Conservation (phyloP, 805 yeast genomes). For the Candida sithepensis region DNA sequence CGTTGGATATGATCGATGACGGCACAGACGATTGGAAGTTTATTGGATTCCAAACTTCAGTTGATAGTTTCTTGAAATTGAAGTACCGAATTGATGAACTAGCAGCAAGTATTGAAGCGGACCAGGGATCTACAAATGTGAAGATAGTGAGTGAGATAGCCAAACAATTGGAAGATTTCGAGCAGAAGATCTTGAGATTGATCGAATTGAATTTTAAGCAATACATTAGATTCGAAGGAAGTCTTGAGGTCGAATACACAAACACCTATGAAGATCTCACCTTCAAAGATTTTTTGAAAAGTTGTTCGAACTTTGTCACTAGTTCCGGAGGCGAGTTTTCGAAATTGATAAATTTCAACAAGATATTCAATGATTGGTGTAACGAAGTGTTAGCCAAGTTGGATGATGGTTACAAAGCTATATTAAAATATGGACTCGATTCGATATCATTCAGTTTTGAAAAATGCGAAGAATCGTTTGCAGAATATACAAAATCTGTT, state of each 20-base stretch:
- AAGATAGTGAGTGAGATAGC: slow-evolving; percentile 16
- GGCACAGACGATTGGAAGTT: slow-evolving; percentile 10
- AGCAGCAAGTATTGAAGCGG: not conserved
- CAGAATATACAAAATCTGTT: slow-evolving; percentile 14
- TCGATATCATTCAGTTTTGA: slow-evolving; percentile 5
- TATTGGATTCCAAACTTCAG: slow-evolving; percentile 11
- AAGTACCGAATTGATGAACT: slow-evolving; percentile 11
- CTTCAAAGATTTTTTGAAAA: slow-evolving; percentile 16
- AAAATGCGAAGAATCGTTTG: not conserved
- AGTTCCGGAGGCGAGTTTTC: slow-evolving; percentile 4
- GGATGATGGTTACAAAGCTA: slow-evolving; percentile 8
- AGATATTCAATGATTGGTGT: slow-evolving; percentile 22
- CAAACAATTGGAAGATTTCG: slow-evolving; percentile 8
- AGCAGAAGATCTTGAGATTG: slow-evolving; percentile 5
- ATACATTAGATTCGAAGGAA: slow-evolving; percentile 15
- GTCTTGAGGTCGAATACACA: slow-evolving; percentile 9
- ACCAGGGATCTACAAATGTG: slow-evolving; percentile 1
- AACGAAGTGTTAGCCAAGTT: slow-evolving; percentile 13
- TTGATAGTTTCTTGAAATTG: slow-evolving; percentile 17
- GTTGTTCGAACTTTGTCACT: slow-evolving; percentile 8
- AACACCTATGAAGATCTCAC: slow-evolving; percentile 8
- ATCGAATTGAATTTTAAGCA: slow-evolving; percentile 7
- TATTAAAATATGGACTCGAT: slow-evolving; percentile 4
- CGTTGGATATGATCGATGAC: slow-evolving; percentile 8
- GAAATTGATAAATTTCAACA: slow-evolving; percentile 21